phyloP scores from a whole-genome alignment of 495 filamentous ascomycete genomes.

The Tuber brumale region DNA sequence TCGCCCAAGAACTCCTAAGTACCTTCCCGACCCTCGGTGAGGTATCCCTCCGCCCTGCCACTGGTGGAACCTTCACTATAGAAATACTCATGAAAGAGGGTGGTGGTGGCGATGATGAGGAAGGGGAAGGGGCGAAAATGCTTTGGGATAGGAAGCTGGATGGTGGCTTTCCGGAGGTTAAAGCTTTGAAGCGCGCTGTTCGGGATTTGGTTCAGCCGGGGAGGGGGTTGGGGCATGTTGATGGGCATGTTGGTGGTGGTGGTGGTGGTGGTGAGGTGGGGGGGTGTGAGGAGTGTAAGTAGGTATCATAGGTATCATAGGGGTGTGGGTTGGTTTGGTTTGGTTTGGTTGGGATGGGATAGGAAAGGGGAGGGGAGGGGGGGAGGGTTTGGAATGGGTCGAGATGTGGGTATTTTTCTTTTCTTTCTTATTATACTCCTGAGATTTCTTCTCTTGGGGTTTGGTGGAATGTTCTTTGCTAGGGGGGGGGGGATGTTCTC shows the following conservation, averaged over 20 bases:
- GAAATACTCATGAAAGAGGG: conserved; percentile 49
- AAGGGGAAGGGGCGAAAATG: conserved; percentile 44
- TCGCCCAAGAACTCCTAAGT: conserved; percentile 94
- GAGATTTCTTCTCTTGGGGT: too few species aligned
- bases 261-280: conserved; percentile 20
- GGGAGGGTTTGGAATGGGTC: too few species aligned
- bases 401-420: too few species aligned
- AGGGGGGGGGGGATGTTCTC: too few species aligned
- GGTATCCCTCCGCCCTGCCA: conserved; percentile 78
- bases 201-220: conserved; percentile 73
- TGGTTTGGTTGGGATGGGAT: too few species aligned
- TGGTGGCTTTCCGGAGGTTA: conserved; percentile 81
- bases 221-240: conserved; percentile 75
- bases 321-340: neutral
- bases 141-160: conserved; percentile 87
- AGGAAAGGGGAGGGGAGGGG: too few species aligned
- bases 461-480: too few species aligned
- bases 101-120: too few species aligned
- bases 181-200: conserved; percentile 71
- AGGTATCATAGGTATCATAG: neutral
- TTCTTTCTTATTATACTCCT: too few species aligned
- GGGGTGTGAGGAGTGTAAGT: conserved; percentile 2
- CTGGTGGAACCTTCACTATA: conserved; percentile 76
- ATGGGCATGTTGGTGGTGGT: conserved; percentile 45
- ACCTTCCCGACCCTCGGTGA: conserved; percentile 88